Conservation (phyloP, 441 rosid genomes). For the Eutrema salsugineum region DNA sequence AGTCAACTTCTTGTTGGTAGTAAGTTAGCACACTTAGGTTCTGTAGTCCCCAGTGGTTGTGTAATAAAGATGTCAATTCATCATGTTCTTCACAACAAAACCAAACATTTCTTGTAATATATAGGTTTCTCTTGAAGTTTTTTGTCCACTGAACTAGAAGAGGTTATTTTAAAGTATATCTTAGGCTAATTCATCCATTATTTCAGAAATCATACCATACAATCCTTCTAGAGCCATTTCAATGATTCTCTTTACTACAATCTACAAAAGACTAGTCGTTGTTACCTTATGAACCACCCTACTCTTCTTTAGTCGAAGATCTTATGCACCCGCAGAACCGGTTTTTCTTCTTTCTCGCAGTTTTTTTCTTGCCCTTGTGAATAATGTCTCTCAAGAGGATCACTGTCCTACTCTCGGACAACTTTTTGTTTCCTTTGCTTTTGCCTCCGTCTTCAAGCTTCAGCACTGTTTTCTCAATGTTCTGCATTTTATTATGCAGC, state of each 20-base stretch:
- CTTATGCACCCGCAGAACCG: constrained; percentile 71
- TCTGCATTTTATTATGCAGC: constrained; percentile 70
- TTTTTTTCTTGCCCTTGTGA: constrained; percentile 46
- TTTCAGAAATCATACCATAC: background rate
- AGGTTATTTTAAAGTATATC: constrained; percentile 2
- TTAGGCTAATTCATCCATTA: background rate
- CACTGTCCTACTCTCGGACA: constrained; percentile 47
- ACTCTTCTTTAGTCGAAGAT: constrained; percentile 29
- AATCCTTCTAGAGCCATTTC: background rate
- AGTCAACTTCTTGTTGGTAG: constrained; percentile 70
- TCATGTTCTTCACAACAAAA: constrained; percentile 18
- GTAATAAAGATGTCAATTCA: constrained; percentile 32
- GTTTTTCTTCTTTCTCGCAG: constrained; percentile 48
- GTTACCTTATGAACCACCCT: constrained; percentile 1
- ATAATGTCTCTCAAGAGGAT: constrained; percentile 67
- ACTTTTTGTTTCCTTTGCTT: constrained; percentile 45
- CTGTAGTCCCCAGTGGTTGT: constrained; percentile 5
- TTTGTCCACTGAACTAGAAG: background rate
- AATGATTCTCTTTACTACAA: constrained; percentile 2
- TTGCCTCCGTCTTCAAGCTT: constrained; percentile 68
- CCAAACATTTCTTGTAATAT: constrained; percentile 7
- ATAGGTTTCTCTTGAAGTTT: background rate
- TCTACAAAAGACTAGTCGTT: background rate
- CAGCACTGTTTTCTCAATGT: constrained; percentile 49
- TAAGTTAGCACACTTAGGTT: constrained; percentile 16